Percentiles rank a stretch among this genome's conserved stretches.
Evolutionary conservation across 1,139 yeast genomes (phyloP).

Genomic region (Taphrina confusa): DNA sequence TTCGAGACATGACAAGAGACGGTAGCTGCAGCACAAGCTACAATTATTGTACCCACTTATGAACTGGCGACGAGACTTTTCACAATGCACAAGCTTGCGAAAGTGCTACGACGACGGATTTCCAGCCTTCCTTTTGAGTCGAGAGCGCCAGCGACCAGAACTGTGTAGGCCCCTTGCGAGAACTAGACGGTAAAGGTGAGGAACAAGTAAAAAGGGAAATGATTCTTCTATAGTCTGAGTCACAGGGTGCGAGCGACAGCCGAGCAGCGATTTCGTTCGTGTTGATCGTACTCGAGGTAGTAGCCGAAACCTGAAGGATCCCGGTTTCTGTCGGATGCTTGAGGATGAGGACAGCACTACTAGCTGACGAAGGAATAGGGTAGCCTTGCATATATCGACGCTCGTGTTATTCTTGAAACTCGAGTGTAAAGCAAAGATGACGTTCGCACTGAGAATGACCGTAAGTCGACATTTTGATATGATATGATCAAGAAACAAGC

Average conservation of each 20-base stretch:
- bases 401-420: too few species aligned
- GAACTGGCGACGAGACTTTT: not conserved
- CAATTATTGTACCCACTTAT: too few species aligned
- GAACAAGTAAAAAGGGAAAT: not conserved
- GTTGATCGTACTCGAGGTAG: not conserved
- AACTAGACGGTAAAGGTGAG: constrained; percentile 6
- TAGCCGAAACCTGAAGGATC: not conserved
- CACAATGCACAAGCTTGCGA: constrained; percentile 1
- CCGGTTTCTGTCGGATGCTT: not conserved
- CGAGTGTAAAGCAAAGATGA: too few species aligned
- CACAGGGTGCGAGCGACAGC: constrained; percentile 5
- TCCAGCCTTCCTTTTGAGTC: not conserved
- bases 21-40: too few species aligned
- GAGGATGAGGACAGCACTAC: too few species aligned
- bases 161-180: constrained; percentile 5
- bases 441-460: constrained; percentile 16
- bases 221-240: not conserved
- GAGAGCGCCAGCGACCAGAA: constrained; percentile 17
- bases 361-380: not conserved
- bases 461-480: constrained; percentile 4
- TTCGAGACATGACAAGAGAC: constrained; percentile 32
- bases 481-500: not conserved
- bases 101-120: not conserved
- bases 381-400: too few species aligned
- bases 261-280: not conserved